Evolutionary conservation across 164 flowering plant species (phyloP).

Genomic region (Euptelea pleiosperma): DNA sequence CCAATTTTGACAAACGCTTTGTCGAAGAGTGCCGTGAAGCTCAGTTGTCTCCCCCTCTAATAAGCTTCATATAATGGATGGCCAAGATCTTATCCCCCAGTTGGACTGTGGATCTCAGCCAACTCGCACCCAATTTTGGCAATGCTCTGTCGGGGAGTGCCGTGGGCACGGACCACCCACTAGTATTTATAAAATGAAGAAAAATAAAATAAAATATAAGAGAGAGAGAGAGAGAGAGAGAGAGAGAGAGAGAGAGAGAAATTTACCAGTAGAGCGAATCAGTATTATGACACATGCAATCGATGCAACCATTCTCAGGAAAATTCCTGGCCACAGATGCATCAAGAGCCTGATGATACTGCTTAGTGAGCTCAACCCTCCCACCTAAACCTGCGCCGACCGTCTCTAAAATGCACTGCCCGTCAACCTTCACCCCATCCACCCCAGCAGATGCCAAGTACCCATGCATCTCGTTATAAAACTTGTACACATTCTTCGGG

Average conservation of each 20-base stretch:
- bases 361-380: slow-evolving; percentile 75
- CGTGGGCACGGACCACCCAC: too few species aligned
- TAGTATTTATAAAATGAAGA: too few species aligned
- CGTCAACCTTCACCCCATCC: slow-evolving; percentile 97
- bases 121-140: too few species aligned
- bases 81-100: too few species aligned
- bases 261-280: slow-evolving; percentile 78
- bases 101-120: too few species aligned
- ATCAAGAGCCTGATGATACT: slow-evolving; percentile 88
- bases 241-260: background rate
- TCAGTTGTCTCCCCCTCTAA: too few species aligned
- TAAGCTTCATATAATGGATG: too few species aligned
- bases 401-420: slow-evolving; percentile 88
- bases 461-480: slow-evolving; percentile 71
- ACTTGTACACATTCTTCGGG: slow-evolving; percentile 59
- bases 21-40: too few species aligned
- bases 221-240: background rate
- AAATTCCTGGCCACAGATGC: slow-evolving; percentile 74
- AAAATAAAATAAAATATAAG: background rate
- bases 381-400: slow-evolving; percentile 83
- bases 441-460: slow-evolving; percentile 77
- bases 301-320: slow-evolving; percentile 82
- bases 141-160: too few species aligned
- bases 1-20: too few species aligned
- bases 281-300: slow-evolving; percentile 95